These are phyloP conservation scores for Sequoiadendron giganteum DNA, from an alignment of 75 land plant species.

Conservation along the genomic window DNA sequence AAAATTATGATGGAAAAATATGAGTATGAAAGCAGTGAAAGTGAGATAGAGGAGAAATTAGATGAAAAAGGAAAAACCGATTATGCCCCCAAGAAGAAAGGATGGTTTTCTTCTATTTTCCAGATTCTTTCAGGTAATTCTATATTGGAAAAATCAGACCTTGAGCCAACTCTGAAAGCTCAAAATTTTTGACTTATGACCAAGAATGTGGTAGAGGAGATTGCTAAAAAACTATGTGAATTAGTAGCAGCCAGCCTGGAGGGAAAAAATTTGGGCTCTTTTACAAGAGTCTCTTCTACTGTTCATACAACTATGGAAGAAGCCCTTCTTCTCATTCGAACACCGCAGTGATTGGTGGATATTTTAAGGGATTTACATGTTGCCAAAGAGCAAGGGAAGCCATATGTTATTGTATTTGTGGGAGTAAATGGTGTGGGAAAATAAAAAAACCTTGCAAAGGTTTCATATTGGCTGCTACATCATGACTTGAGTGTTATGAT, in stretches of 20 bases:
- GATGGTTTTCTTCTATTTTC: slow-evolving; percentile 96
- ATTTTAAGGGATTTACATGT: no score
- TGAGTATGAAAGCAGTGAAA: slow-evolving; percentile 64
- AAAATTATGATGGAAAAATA: slow-evolving; percentile 96
- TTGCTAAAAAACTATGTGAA: slow-evolving; percentile 94
- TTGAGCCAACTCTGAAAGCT: slow-evolving; percentile 89
- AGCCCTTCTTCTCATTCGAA: slow-evolving; percentile 86
- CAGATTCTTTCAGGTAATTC: slow-evolving; percentile 96
- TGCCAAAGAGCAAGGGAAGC: no score
- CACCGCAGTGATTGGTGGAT: slow-evolving; percentile 84
- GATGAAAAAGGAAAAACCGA: slow-evolving; percentile 33
- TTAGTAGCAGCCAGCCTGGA: slow-evolving; percentile 96
- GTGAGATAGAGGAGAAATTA: slow-evolving; percentile 69
- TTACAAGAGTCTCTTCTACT: slow-evolving; percentile 89
- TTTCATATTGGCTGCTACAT: slow-evolving; percentile 85
- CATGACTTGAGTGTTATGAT: slow-evolving; percentile 87
- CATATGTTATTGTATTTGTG: slow-evolving; percentile 85
- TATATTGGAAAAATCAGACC: slow-evolving; percentile 78
- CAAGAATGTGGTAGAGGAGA: slow-evolving; percentile 72
- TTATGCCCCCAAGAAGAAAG: slow-evolving; percentile 65
- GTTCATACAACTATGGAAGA: slow-evolving; percentile 98
- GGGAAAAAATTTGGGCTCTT: slow-evolving; percentile 93
- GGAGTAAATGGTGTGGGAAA: slow-evolving; percentile 98
- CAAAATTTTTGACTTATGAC: slow-evolving; percentile 19
- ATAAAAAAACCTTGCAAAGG: slow-evolving; percentile 94